Conservation (phyloP, 306 rosid genomes). For the Luffa aegyptiaca region DNA sequence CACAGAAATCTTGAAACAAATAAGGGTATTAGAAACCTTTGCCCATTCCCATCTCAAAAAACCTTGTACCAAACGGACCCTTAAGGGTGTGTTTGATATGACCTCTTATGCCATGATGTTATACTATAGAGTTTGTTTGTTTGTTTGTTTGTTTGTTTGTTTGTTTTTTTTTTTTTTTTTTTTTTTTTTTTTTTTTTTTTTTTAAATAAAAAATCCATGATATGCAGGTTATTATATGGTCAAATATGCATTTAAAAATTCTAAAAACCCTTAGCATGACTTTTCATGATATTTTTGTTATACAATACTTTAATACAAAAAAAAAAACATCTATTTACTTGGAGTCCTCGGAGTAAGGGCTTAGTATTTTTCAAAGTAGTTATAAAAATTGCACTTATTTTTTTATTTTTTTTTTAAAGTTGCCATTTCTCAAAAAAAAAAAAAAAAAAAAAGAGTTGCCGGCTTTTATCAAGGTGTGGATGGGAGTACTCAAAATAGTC, state of each 20-base stretch:
- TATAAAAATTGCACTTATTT: too few relatives aligned
- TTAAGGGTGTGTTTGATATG: neutral
- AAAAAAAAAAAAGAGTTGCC: neutral
- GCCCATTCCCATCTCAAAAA: too few relatives aligned
- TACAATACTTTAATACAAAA: neutral
- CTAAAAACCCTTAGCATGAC: neutral
- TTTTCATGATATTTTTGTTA: neutral
- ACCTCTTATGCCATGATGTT: neutral
- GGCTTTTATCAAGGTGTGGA: neutral
- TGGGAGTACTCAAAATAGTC: neutral
- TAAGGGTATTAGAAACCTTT: too few relatives aligned
- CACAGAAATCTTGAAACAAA: too few relatives aligned
- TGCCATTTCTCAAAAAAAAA: too few relatives aligned
- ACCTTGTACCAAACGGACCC: too few relatives aligned
- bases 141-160: too few relatives aligned
- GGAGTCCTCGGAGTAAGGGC: neutral
- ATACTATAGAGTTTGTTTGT: neutral
- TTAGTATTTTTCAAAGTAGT: neutral
- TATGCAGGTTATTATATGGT: neutral
- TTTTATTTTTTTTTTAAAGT: too few relatives aligned
- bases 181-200: too few relatives aligned
- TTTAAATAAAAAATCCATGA: too few relatives aligned
- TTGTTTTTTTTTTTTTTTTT: too few relatives aligned
- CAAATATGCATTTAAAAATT: neutral
- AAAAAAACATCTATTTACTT: neutral